A percentile compares a stretch with the other conserved stretches of the same genome.
Evolutionary conservation across 2,329 filamentous ascomycete genomes (phyloP).

Genomic region (Penicillium vulpinum): DNA sequence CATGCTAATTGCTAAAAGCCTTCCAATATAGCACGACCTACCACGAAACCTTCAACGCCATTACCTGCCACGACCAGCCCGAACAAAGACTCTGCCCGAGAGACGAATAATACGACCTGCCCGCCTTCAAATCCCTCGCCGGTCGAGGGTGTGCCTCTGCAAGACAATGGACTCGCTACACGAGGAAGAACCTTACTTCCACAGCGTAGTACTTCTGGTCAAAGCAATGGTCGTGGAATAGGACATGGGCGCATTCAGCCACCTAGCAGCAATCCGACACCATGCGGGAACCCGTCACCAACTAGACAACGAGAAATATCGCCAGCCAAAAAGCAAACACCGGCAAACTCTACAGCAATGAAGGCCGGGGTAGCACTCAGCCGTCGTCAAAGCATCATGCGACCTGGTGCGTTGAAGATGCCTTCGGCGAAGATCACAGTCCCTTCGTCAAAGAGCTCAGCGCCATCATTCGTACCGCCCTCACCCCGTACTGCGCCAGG

Average conservation of each 20-base stretch:
- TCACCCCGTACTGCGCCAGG: slow-evolving; percentile 29
- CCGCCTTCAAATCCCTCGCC: slow-evolving; percentile 15
- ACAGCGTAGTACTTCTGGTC: slow-evolving; percentile 26
- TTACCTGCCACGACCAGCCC: slow-evolving; percentile 10
- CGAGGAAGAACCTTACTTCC: slow-evolving; percentile 36
- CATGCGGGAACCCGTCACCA: slow-evolving; percentile 19
- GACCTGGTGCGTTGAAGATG: slow-evolving; percentile 27
- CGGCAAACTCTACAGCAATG: not conserved
- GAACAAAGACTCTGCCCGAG: slow-evolving; percentile 11
- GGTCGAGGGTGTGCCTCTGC: slow-evolving; percentile 8
- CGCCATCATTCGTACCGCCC: slow-evolving; percentile 17
- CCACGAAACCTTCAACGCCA: slow-evolving; percentile 11
- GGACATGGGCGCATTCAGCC: slow-evolving; percentile 20
- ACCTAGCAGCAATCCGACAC: slow-evolving; percentile 17
- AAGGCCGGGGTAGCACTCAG: slow-evolving; percentile 5
- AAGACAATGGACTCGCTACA: slow-evolving; percentile 20
- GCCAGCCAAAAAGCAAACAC: slow-evolving; percentile 10
- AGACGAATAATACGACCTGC: slow-evolving; percentile 12
- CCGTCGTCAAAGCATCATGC: slow-evolving; percentile 34
- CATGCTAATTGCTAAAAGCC: slow-evolving; percentile 20
- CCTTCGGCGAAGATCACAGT: slow-evolving; percentile 17
- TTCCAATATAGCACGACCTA: slow-evolving; percentile 26
- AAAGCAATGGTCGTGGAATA: slow-evolving; percentile 20
- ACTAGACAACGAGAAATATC: slow-evolving; percentile 9
- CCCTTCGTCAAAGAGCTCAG: slow-evolving; percentile 22